These are phyloP conservation scores for Neurospora terricola DNA, from an alignment of 495 filamentous ascomycete species.

Conservation along the genomic window DNA sequence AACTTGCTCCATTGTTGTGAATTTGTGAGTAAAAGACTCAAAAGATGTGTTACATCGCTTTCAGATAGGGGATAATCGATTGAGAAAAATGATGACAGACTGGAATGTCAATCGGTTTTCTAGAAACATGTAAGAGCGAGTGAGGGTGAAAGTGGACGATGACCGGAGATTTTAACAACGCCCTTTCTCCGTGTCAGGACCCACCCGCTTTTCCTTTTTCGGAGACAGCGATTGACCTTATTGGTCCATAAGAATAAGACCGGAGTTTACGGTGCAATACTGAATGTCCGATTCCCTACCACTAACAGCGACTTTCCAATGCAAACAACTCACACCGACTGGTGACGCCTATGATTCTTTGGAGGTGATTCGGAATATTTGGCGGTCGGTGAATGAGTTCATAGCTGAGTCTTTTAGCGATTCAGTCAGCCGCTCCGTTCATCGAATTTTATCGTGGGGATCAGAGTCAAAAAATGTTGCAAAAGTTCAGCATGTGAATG, in stretches of 20 bases:
- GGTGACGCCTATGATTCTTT: neutral
- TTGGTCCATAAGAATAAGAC: neutral
- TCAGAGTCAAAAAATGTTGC: neutral
- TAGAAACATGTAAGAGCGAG: neutral
- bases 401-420: neutral
- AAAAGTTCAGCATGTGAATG: neutral
- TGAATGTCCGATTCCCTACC: neutral
- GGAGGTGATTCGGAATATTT: neutral
- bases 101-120: neutral
- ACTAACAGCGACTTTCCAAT: neutral
- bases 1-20: neutral
- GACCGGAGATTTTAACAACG: neutral
- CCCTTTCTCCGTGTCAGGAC: neutral
- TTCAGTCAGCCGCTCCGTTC: neutral
- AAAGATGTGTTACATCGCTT: neutral
- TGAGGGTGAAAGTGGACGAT: neutral
- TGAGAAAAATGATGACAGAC: neutral
- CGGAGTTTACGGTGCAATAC: neutral
- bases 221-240: neutral
- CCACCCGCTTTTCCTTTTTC: neutral
- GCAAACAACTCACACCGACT: neutral
- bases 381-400: neutral
- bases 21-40: neutral
- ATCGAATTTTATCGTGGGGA: neutral
- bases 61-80: neutral